Evolutionary conservation across 2,329 filamentous ascomycete species (phyloP).

Genomic region (Atkinsonella hypoxylon): DNA sequence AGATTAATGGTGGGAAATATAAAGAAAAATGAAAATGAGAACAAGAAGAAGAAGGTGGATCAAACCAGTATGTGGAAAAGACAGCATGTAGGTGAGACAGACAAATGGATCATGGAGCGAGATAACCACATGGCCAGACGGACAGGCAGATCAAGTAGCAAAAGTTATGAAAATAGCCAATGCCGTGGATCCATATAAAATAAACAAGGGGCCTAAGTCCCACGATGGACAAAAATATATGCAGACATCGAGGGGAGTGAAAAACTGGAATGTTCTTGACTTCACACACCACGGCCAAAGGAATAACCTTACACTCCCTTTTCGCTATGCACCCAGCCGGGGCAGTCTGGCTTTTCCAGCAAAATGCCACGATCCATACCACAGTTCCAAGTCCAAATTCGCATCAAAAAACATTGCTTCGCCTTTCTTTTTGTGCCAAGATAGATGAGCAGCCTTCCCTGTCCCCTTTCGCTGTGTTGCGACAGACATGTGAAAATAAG

Average conservation of each 20-base stretch:
- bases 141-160: background rate
- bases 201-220: background rate
- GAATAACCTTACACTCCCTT: slow-evolving; percentile 28
- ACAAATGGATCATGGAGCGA: background rate
- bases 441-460: slow-evolving; percentile 5
- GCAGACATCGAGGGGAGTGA: slow-evolving; percentile 11
- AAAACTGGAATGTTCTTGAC: slow-evolving; percentile 16
- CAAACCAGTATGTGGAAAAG: background rate
- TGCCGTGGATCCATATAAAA: background rate
- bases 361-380: slow-evolving; percentile 17
- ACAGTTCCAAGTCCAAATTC: slow-evolving; percentile 11
- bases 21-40: background rate
- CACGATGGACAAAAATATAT: slow-evolving; percentile 4
- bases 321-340: slow-evolving; percentile 31
- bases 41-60: background rate
- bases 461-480: slow-evolving; percentile 21
- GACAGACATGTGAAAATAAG: slow-evolving; percentile 6
- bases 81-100: background rate
- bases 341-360: slow-evolving; percentile 31
- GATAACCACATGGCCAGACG: background rate
- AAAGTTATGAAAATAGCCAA: background rate
- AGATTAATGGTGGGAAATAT: too few species aligned
- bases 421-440: background rate
- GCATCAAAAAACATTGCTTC: background rate
- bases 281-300: slow-evolving; percentile 25